Percentiles rank a stretch among this genome's conserved stretches.
Conservation (phyloP, 179 eudicot genomes). For the Amaranthus tricolor region DNA sequence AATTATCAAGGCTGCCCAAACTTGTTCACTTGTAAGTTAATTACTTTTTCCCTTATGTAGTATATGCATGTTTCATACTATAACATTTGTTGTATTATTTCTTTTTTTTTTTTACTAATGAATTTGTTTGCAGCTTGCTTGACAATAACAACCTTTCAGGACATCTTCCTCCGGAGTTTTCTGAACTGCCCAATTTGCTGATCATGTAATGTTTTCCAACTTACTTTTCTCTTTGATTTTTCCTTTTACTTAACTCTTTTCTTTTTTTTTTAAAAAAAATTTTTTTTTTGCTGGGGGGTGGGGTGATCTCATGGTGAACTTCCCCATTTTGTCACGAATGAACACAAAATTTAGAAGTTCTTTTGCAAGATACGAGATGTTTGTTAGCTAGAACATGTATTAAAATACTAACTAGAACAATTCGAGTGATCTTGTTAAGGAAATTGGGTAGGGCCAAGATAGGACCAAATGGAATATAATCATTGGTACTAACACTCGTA, state of each 20-base stretch:
- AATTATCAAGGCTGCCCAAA: slow-evolving; percentile 60
- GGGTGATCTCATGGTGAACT: not conserved
- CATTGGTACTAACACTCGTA: no score
- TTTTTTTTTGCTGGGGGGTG: no score
- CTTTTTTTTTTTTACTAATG: slow-evolving; percentile 16
- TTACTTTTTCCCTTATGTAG: not conserved
- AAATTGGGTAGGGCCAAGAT: not conserved
- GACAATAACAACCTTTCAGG: slow-evolving; percentile 91
- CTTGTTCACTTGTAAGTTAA: slow-evolving; percentile 86
- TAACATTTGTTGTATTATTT: not conserved
- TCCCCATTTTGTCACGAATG: not conserved
- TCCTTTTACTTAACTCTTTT: not conserved
- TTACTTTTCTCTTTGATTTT: not conserved
- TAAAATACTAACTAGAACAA: not conserved
- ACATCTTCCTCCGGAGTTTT: slow-evolving; percentile 70
- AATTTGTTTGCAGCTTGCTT: slow-evolving; percentile 55
- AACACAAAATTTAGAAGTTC: not conserved
- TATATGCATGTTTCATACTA: not conserved
- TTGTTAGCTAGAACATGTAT: no score
- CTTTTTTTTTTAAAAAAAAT: no score
- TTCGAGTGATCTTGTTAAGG: not conserved
- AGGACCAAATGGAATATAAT: no score
- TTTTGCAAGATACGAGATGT: not conserved
- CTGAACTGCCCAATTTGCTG: slow-evolving; percentile 51
- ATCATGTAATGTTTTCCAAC: slow-evolving; percentile 56